phyloP scores from a whole-genome alignment of 352 stramenopile genomes.

The Phytophthora colocasiae region DNA sequence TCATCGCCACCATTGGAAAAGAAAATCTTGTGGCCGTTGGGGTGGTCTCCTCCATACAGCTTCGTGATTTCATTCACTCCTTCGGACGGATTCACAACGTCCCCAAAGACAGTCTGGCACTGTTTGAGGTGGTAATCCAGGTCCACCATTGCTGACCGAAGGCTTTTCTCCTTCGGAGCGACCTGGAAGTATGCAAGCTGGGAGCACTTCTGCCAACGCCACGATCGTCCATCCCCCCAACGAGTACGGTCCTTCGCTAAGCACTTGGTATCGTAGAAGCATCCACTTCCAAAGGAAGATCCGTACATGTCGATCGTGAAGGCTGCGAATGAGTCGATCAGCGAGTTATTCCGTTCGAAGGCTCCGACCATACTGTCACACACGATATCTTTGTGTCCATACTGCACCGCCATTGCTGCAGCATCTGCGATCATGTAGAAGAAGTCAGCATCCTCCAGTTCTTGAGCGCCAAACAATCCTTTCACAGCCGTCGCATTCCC shows the following conservation, averaged over 20 bases:
- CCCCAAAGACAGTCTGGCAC: slow-evolving; percentile 77
- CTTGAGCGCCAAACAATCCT: slow-evolving; percentile 59
- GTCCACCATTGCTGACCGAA: slow-evolving; percentile 74
- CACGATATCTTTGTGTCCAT: slow-evolving; percentile 85
- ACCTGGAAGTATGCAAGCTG: slow-evolving; percentile 91
- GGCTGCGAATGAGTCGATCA: slow-evolving; percentile 76
- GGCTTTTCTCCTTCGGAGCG: slow-evolving; percentile 59
- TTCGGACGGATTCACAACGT: slow-evolving; percentile 63
- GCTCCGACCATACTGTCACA: slow-evolving; percentile 66
- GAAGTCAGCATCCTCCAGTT: slow-evolving; percentile 79
- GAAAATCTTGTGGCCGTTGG: slow-evolving; percentile 80
- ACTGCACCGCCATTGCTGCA: slow-evolving; percentile 90
- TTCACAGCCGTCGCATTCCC: slow-evolving; percentile 70
- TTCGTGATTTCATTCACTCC: slow-evolving; percentile 68
- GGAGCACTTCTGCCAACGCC: slow-evolving; percentile 89
- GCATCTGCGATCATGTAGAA: slow-evolving; percentile 92
- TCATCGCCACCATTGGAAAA: slow-evolving; percentile 88
- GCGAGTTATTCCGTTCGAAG: slow-evolving; percentile 54
- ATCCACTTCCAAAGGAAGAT: slow-evolving; percentile 71
- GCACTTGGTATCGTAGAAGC: slow-evolving; percentile 88
- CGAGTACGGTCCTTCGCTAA: slow-evolving; percentile 51
- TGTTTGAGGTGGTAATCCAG: slow-evolving; percentile 84
- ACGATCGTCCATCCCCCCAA: slow-evolving; percentile 84
- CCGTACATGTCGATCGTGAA: slow-evolving; percentile 88
- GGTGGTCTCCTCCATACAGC: slow-evolving; percentile 80